These are phyloP conservation scores for Nannochloropsis salina DNA, from an alignment of 108 stramenopile species.

Conservation along the genomic window DNA sequence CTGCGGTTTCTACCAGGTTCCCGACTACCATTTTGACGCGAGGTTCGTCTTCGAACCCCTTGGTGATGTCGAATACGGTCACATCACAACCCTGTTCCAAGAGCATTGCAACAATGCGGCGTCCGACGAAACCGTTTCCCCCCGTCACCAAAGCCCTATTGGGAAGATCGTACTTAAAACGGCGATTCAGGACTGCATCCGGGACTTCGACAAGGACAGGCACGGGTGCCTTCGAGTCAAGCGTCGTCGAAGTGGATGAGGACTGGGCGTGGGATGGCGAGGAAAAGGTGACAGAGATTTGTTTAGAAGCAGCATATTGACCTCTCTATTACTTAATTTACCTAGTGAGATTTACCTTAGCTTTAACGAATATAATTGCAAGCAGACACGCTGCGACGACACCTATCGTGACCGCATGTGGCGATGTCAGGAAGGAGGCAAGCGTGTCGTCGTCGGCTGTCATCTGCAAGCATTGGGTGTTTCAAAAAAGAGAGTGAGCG, in stretches of 20 bases:
- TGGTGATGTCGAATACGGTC: constrained; percentile 18
- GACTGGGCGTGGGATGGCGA: background rate
- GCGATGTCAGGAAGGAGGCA: no score
- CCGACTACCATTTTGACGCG: constrained; percentile 23
- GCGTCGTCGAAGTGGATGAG: background rate
- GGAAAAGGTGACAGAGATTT: background rate
- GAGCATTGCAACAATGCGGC: constrained; percentile 10
- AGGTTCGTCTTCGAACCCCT: background rate
- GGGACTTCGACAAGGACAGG: constrained; percentile 14
- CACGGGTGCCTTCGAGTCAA: background rate
- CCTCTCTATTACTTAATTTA: no score
- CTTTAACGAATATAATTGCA: no score
- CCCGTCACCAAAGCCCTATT: constrained; percentile 28
- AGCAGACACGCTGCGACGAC: no score
- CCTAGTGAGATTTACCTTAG: no score
- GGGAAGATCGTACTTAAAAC: background rate
- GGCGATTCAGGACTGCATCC: background rate
- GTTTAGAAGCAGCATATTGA: no score
- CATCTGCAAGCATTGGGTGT: no score
- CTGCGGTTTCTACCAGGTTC: background rate
- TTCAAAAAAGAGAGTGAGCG: no score
- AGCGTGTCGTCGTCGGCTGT: no score
- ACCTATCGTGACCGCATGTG: no score
- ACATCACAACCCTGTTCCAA: constrained; percentile 18
- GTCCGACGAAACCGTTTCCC: constrained; percentile 25